Evolutionary conservation across 192 early-diverging fungal genomes (phyloP), one percentile per base, ranked within the genome.

Genomic region (Coemansia sp.): DNA sequence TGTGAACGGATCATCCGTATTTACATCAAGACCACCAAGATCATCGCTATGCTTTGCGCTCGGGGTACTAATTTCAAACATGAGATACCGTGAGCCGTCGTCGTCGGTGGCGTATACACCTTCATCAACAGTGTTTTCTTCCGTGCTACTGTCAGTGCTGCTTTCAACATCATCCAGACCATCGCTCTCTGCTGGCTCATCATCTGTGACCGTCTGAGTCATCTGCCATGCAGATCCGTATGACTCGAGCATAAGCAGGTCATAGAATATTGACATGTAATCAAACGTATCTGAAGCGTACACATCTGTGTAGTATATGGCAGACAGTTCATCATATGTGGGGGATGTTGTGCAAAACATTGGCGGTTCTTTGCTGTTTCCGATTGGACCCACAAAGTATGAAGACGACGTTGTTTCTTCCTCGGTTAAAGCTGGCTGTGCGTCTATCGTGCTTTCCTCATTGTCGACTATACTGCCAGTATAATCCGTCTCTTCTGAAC

Each of bases 61-160:
- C 6, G 57, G 57, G 37, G 39, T 26, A 41, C 57, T 59, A 16
- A 26, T 39, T 38, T 59, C 57, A 23, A 59, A 59, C 57, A 59
- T 59, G 10, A 59, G 5, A 41, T 59, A 59, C 57, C 1, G n/a
- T 1, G 57, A 59, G 5, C 57, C 57, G 16, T 41, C 39, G 4
- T n/a, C 16, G 39, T 59, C 57, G 13, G n/a, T 40, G 9, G 13
- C 57, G n/a, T 48, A 48, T 11, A 15, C 47, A 48, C 12, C 47
- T 11, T n/a, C n/a, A n/a, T n/a, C 47, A n/a, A 48, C 3, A 54
- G 26, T 4, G 9, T 13, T 12, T 26, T 26, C 49, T 50, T 50
- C 1, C n/a, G 15, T 18, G 52, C 5, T 23, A 13, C 13, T 18
- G 8, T 18, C 16, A 37, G 19, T 58, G 56, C 56, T 40, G n/a